These are phyloP conservation scores for Pleochaeta shiraiana DNA, from an alignment of 2,329 filamentous ascomycete species.

Conservation along the genomic window DNA sequence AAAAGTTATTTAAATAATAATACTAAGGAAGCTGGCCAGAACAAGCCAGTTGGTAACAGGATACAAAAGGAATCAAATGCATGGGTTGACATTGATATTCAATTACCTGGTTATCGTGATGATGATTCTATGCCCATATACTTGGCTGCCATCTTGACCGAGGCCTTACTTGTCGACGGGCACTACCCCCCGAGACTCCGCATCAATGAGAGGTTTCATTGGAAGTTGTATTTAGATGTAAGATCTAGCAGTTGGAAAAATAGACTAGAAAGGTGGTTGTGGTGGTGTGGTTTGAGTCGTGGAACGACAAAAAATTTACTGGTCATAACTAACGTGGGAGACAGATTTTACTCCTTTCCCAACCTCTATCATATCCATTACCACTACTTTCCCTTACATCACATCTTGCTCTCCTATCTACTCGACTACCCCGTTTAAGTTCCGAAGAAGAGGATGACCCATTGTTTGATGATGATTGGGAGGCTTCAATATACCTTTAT, in stretches of 20 bases:
- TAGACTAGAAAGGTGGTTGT: too few species aligned
- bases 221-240: constrained; percentile 90
- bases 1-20: background rate
- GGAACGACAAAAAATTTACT: too few species aligned
- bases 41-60: constrained; percentile 14
- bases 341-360: constrained; percentile 81
- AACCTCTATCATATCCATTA: constrained; percentile 77
- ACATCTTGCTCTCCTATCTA: constrained; percentile 77
- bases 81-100: constrained; percentile 81
- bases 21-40: background rate
- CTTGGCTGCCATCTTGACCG: constrained; percentile 66
- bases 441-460: constrained; percentile 91
- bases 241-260: constrained; percentile 20
- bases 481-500: constrained; percentile 58
- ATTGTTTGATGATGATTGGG: constrained; percentile 97
- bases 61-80: constrained; percentile 30
- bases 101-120: constrained; percentile 77
- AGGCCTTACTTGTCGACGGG: constrained; percentile 59
- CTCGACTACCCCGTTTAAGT: constrained; percentile 62
- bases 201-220: constrained; percentile 87
- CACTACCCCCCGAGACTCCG: constrained; percentile 48
- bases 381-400: constrained; percentile 83
- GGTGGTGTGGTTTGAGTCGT: too few species aligned
- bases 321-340: background rate
- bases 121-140: constrained; percentile 83